These are phyloP conservation scores for Knufia petricola DNA, from an alignment of 2,329 filamentous ascomycete genomes.

Conservation along the genomic window DNA sequence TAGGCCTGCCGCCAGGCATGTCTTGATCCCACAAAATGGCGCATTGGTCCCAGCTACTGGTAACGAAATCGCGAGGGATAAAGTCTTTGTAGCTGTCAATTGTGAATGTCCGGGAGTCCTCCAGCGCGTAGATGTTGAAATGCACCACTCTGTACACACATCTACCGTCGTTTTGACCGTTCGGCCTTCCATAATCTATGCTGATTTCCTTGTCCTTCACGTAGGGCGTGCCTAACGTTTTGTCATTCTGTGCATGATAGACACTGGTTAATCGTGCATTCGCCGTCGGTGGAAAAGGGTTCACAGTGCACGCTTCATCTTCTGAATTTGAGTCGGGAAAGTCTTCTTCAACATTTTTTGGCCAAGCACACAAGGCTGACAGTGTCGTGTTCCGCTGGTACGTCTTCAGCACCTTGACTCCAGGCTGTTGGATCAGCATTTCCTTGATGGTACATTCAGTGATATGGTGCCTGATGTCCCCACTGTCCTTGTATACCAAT, in stretches of 20 bases:
- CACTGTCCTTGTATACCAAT: conserved; percentile 26
- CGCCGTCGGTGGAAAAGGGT: neutral
- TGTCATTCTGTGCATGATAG: neutral
- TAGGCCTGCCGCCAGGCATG: conserved; percentile 8
- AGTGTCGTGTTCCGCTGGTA: conserved; percentile 1
- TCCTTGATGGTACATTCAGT: conserved; percentile 7
- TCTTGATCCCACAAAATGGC: conserved; percentile 17
- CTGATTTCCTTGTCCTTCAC: neutral
- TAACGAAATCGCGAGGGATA: conserved; percentile 15
- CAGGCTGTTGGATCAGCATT: conserved; percentile 11
- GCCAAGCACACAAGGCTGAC: conserved; percentile 1
- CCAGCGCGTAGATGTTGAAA: conserved; percentile 10
- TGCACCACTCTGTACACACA: conserved; percentile 2
- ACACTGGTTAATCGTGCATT: neutral
- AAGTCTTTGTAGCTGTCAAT: conserved; percentile 11
- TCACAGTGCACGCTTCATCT: neutral
- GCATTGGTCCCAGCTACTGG: conserved; percentile 13
- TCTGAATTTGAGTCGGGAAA: conserved; percentile 5
- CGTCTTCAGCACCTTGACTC: conserved; percentile 15
- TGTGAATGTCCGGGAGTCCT: conserved; percentile 13
- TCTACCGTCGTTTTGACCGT: neutral
- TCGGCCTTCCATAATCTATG: neutral
- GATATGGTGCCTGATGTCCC: conserved; percentile 25
- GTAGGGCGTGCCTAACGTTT: too few species aligned
- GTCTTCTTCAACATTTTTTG: neutral